Evolutionary conservation across 2,329 filamentous ascomycete species (phyloP), one percentile per base, ranked within the genome.

Genomic region (Penicillium sp.): DNA sequence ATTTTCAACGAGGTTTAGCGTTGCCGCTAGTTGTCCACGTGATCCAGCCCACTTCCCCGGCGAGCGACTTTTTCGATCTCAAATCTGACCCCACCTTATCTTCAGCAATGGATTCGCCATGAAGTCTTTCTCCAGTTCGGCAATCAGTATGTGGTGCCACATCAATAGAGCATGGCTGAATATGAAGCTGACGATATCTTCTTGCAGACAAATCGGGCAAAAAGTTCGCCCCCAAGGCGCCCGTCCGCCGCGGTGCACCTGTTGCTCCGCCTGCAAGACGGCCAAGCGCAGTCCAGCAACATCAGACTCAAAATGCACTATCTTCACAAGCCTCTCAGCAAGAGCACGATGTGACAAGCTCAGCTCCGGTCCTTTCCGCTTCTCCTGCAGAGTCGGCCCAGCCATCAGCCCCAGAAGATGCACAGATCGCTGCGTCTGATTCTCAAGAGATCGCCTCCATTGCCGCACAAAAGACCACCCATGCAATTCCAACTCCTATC

Each of bases 151-250:
- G 65, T 58, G 11, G 18, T 35, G 27, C 18, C 20, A 23, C 4
- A 12, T 8, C n/a, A 9, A 0, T n/a, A n/a, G n/a, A n/a, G n/a
- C n/a, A n/a, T n/a, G n/a, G n/a, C n/a, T n/a, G n/a, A n/a, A n/a
- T n/a, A n/a, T n/a, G n/a, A n/a, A n/a, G n/a, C n/a, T n/a, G n/a
- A n/a, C n/a, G n/a, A n/a, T 12, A 15, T 20, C 14, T 29, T 22
- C 6, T 9, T 44, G 6, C 41, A 66, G 71, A 66, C 51, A 82
- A 84, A 71, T 82, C 82, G 67, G 73, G 82, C 62, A 84, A 84
- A 67, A 84, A 85, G 65, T 85, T 87, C 67, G 84, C 84, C 60
- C 82, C 82, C 30, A 86, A 84, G 67, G 76, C 76, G 48, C 77
- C 76, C 22, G 69, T 72, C 48, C 76, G 80, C 55, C 71, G 74